A percentile compares a stretch with the other conserved stretches of the same genome.
These are phyloP conservation scores for Isabelozyma pseudorhagii DNA, from an alignment of 805 yeast species.

Conservation along the genomic window DNA sequence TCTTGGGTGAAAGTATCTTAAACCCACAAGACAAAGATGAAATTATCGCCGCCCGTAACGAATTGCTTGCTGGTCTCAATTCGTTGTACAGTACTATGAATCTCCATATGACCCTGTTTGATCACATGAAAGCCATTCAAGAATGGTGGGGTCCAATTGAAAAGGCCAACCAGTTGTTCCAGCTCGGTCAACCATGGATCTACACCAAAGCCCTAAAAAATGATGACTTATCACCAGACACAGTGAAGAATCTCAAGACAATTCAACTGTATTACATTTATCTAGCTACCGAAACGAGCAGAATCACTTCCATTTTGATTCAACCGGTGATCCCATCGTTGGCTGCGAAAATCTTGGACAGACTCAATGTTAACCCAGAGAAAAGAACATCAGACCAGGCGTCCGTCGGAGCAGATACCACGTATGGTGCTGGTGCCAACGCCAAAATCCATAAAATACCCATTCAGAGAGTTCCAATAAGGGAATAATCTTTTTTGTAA, in stretches of 20 bases:
- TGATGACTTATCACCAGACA: conserved; percentile 15
- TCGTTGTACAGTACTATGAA: conserved; percentile 38
- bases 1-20: conserved; percentile 9
- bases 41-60: conserved; percentile 11
- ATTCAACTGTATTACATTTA: conserved; percentile 53
- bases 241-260: conserved; percentile 3
- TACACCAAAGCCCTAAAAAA: conserved; percentile 25
- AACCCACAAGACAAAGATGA: conserved; percentile 9
- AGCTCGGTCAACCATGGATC: conserved; percentile 75
- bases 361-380: conserved; percentile 50
- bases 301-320: conserved; percentile 64
- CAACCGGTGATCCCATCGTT: conserved; percentile 74
- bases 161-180: conserved; percentile 64
- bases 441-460: conserved; percentile 48
- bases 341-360: conserved; percentile 53
- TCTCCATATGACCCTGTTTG: conserved; percentile 41
- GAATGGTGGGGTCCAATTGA: conserved; percentile 59
- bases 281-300: conserved; percentile 64
- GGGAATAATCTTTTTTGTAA: conserved; percentile 1
- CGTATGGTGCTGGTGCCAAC: conserved; percentile 61
- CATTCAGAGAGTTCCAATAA: conserved; percentile 27
- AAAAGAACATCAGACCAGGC: conserved; percentile 46
- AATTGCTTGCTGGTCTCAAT: conserved; percentile 31
- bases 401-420: conserved; percentile 51
- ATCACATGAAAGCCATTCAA: conserved; percentile 53